Evolutionary conservation across 2,329 filamentous ascomycete genomes (phyloP).

Genomic region (Beauveria australis): DNA sequence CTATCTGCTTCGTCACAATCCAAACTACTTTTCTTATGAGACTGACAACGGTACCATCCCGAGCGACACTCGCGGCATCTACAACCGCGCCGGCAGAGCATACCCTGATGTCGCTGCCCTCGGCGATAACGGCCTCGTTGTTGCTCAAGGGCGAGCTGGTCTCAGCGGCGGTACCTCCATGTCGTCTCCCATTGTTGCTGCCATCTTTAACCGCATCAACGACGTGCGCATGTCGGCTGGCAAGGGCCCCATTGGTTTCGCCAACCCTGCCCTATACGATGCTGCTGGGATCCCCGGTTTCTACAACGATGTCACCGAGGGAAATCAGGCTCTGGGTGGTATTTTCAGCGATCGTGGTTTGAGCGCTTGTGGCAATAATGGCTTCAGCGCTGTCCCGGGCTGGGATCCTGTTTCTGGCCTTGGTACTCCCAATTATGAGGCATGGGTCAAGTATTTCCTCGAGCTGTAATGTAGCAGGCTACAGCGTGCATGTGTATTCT

Average conservation of each 20-base stretch:
- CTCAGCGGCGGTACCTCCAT: constrained; percentile 30
- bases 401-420: constrained; percentile 22
- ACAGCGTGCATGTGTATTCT: too few species aligned
- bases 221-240: constrained; percentile 17
- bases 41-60: constrained; percentile 22
- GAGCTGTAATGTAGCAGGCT: background rate
- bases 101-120: constrained; percentile 39
- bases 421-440: constrained; percentile 13
- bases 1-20: constrained; percentile 25
- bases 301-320: constrained; percentile 19
- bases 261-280: constrained; percentile 11
- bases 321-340: constrained; percentile 14
- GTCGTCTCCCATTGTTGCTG: constrained; percentile 14
- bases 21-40: constrained; percentile 19
- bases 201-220: constrained; percentile 16
- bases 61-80: constrained; percentile 31
- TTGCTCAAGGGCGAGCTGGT: constrained; percentile 31
- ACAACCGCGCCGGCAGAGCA: constrained; percentile 28
- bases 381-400: constrained; percentile 18
- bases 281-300: constrained; percentile 4
- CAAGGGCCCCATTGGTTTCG: constrained; percentile 31
- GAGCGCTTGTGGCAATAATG: constrained; percentile 16
- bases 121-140: constrained; percentile 35
- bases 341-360: constrained; percentile 13
- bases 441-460: background rate